Base-by-base conservation (phyloP, 495 filamentous ascomycete species). In the Hypomontagnella monticulosa region DNA sequence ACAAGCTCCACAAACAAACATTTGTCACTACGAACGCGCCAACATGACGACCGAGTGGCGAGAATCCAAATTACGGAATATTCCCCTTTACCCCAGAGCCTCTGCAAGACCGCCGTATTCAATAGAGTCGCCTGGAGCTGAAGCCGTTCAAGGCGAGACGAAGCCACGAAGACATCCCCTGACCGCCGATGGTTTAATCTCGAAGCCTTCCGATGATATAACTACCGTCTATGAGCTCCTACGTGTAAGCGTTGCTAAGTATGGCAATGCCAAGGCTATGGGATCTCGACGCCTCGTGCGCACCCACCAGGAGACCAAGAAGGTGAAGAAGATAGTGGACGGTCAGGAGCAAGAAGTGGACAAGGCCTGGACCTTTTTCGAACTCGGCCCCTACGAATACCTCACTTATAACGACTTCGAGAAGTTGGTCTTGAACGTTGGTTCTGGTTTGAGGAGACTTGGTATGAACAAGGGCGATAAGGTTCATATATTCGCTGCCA, bases 311-410 rank as follows among this genome's bases (percentile, higher is more conserved):
- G 95, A 99, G 80, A 91, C 87, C 66, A 98, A 97, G 84, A 97
- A 95, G 85, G 80, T 99, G 71, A 97, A 96, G 89, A 99, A 96
- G 84, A 83, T 93, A 59, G 84, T 98, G 14, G 93, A 99, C 76
- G 95, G 95, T 40, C 85, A 90, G 68, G 91, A 97, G 78, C 76
- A 84, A 69, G 89, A 97, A 80, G 88, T 97, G 18, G 91, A 97
- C 73, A 99, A 99, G 88, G 84, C 91, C 62, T 99, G 95, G 95
- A 90, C 88, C 48, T 99, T 91, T 79, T 97, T 93, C 76, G 95
- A 99, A 80, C 87, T 96, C 74, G 91, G 91, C 73, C 85, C 80
- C 60, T 99, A 97, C 81, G 85, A 86, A 59, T 99, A 90, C 81
- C 85, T 91, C 73, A 91, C 85, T 71, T 99, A 95, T 80, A 85